Conservation (phyloP, 2,329 filamentous ascomycete species). For the Ambrosiella xylebori region DNA sequence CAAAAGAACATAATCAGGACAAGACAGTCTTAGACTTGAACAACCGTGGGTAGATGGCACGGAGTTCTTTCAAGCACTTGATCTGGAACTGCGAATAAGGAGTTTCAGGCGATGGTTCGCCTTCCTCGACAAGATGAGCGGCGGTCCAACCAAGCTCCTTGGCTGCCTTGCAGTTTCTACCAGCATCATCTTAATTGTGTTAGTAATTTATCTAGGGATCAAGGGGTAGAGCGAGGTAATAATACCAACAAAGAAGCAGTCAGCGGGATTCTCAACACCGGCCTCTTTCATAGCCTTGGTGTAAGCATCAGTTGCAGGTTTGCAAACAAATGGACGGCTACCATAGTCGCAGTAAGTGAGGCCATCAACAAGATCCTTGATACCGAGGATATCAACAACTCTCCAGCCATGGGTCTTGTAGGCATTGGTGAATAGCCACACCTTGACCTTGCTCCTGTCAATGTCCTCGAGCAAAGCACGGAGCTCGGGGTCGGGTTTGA, state of each 20-base stretch:
- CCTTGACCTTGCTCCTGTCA: conserved; percentile 63
- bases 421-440: conserved; percentile 95
- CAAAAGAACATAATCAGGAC: neutral
- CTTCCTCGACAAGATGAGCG: conserved; percentile 70
- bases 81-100: conserved; percentile 62
- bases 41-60: conserved; percentile 61
- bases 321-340: conserved; percentile 59
- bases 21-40: conserved; percentile 41
- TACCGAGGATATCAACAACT: conserved; percentile 61
- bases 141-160: conserved; percentile 71
- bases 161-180: conserved; percentile 61
- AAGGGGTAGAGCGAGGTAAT: conserved; percentile 14
- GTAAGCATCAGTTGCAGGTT: conserved; percentile 70
- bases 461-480: conserved; percentile 64
- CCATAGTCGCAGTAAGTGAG: conserved; percentile 90
- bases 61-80: conserved; percentile 55
- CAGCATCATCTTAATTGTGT: conserved; percentile 56
- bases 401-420: conserved; percentile 75
- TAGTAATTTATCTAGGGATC: conserved; percentile 1
- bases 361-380: conserved; percentile 86
- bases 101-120: conserved; percentile 41
- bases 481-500: conserved; percentile 60
- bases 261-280: conserved; percentile 44
- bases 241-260: conserved; percentile 89
- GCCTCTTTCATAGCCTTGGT: conserved; percentile 79